Conservation (phyloP, 2,329 filamentous ascomycete species). For the Fusarium sp. region DNA sequence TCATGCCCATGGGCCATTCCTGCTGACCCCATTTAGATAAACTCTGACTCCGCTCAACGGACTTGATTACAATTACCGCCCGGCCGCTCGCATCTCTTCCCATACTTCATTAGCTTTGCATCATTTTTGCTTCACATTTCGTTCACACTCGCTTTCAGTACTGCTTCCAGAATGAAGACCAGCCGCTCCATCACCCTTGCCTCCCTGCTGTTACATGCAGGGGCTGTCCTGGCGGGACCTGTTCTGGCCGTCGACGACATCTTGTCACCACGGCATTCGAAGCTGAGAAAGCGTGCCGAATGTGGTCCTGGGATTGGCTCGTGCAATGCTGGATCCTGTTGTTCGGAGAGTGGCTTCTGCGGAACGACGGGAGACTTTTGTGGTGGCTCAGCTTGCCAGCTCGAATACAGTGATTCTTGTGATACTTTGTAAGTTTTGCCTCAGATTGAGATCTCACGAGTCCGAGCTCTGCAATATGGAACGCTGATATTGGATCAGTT, state of each 20-base stretch:
- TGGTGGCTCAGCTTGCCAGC: conserved; percentile 53
- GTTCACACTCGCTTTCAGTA: background rate
- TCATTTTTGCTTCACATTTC: background rate
- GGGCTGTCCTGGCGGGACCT: conserved; percentile 37
- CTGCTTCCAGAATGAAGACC: conserved; percentile 33
- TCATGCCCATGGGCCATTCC: conserved; percentile 5
- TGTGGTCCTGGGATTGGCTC: conserved; percentile 53
- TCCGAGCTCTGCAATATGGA: background rate
- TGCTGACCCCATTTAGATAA: conserved; percentile 39
- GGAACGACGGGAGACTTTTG: conserved; percentile 52
- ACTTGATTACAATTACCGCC: conserved; percentile 7
- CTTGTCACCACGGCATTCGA: conserved; percentile 25
- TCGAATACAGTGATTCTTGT: conserved; percentile 55
- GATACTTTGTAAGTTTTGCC: conserved; percentile 53
- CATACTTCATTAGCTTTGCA: conserved; percentile 13
- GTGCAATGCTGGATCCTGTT: conserved; percentile 50
- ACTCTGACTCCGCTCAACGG: conserved; percentile 23
- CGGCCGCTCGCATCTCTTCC: conserved; percentile 24
- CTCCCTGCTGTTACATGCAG: conserved; percentile 33
- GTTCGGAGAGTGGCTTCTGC: conserved; percentile 53
- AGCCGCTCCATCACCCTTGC: conserved; percentile 21
- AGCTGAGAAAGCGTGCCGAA: conserved; percentile 39
- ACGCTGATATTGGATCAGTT: conserved; percentile 42
- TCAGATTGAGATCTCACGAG: background rate
- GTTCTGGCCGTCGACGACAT: conserved; percentile 17